phyloP scores from a whole-genome alignment of 106 monocot genomes.

The Vanilla planifolia region DNA sequence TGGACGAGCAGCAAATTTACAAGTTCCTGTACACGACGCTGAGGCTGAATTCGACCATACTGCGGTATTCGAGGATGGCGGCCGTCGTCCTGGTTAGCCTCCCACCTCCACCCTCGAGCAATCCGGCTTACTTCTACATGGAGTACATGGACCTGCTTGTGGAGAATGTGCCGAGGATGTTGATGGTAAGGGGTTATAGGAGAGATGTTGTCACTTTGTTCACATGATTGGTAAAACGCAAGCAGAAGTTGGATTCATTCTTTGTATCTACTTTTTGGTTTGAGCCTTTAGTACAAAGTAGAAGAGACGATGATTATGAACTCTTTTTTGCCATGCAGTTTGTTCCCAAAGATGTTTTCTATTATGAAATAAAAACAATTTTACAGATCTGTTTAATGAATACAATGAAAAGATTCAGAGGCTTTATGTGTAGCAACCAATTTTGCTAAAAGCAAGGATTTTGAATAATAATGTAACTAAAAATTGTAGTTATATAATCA shows the following conservation, averaged over 20 bases:
- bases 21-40: constrained; percentile 94
- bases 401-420: no score
- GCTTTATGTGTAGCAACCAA: no score
- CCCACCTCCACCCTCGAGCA: constrained; percentile 75
- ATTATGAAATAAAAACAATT: no score
- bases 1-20: constrained; percentile 83
- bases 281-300: no score
- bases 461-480: no score
- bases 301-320: no score
- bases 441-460: no score
- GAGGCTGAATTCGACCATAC: constrained; percentile 82
- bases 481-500: no score
- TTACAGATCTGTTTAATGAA: no score
- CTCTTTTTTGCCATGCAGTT: no score
- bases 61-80: constrained; percentile 89
- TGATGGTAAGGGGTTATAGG: constrained; percentile 89
- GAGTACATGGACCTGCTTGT: constrained; percentile 98
- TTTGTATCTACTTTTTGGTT: not conserved
- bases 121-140: constrained; percentile 92
- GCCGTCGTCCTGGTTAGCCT: constrained; percentile 95
- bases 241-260: constrained; percentile 1
- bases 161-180: constrained; percentile 84
- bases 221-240: constrained; percentile 28
- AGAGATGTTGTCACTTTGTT: constrained; percentile 98
- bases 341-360: no score